A percentile compares a stretch with the other conserved stretches of the same genome.
phyloP scores from a whole-genome alignment of 2,329 filamentous ascomycete species.

The Thyridium curvatum region DNA sequence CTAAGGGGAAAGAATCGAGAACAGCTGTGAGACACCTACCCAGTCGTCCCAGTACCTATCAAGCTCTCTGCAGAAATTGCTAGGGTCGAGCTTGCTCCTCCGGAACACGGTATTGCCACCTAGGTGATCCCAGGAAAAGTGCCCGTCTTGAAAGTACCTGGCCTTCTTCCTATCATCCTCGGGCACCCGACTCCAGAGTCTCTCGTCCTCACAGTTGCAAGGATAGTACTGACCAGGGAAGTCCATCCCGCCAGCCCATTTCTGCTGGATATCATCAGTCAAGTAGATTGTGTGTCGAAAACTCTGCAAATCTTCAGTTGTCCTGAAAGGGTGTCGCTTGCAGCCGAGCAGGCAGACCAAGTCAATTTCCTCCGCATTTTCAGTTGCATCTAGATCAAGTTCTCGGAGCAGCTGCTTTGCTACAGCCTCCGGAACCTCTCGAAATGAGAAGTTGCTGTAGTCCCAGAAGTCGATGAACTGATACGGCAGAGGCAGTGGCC shows the following conservation, averaged over 20 bases:
- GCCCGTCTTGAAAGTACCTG: neutral
- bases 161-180: neutral
- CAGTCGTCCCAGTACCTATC: conserved; percentile 1
- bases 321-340: neutral
- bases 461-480: neutral
- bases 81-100: conserved; percentile 1
- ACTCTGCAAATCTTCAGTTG: neutral
- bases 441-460: neutral
- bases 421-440: neutral
- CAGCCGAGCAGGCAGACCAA: conserved; percentile 1
- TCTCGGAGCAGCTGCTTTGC: neutral
- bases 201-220: neutral
- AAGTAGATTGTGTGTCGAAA: neutral
- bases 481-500: neutral
- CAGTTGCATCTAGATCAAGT: neutral
- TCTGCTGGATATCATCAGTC: conserved; percentile 1
- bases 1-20: neutral
- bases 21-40: neutral
- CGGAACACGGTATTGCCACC: conserved; percentile 1
- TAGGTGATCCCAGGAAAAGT: neutral
- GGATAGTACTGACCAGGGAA: conserved; percentile 1
- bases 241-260: neutral
- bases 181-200: neutral
- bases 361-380: neutral
- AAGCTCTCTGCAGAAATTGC: neutral